phyloP scores from a whole-genome alignment of 2,329 filamentous ascomycete species.

The Gyromitra esculenta region DNA sequence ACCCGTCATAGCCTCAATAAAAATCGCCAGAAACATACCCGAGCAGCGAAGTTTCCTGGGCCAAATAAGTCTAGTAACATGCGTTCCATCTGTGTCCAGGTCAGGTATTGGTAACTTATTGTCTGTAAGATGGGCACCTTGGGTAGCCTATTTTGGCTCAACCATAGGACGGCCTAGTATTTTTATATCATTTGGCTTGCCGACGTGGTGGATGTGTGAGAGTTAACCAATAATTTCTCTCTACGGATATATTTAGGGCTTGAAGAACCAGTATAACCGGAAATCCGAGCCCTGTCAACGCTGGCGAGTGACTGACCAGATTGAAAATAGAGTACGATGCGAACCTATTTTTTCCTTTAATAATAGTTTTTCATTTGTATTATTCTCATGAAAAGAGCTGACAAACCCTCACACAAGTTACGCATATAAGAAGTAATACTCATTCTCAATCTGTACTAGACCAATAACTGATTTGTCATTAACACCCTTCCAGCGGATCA shows the following conservation, averaged over 20 bases:
- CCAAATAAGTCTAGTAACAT: constrained; percentile 31
- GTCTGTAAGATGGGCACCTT: constrained; percentile 35
- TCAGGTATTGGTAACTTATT: constrained; percentile 33
- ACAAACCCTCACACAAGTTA: too few species aligned
- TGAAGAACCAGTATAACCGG: too few species aligned
- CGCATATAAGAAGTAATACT: too few species aligned
- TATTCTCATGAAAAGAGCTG: too few species aligned
- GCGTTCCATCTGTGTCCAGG: neutral
- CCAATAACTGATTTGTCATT: too few species aligned
- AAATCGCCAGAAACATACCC: constrained; percentile 9
- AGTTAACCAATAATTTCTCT: constrained; percentile 1
- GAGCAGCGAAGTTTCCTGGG: constrained; percentile 23
- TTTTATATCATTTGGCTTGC: constrained; percentile 16
- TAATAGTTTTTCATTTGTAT: too few species aligned
- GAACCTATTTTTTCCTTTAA: too few species aligned
- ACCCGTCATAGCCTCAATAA: constrained; percentile 20
- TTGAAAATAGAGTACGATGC: too few species aligned
- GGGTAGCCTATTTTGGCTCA: neutral
- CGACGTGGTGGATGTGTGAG: neutral
- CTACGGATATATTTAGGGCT: too few species aligned
- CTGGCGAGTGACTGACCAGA: neutral
- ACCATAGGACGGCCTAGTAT: neutral
- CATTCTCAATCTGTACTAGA: too few species aligned
- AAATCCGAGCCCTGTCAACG: neutral
- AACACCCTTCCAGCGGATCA: too few species aligned